Conservation (phyloP, 2,329 filamentous ascomycete genomes). For the Colletotrichum agaves region DNA sequence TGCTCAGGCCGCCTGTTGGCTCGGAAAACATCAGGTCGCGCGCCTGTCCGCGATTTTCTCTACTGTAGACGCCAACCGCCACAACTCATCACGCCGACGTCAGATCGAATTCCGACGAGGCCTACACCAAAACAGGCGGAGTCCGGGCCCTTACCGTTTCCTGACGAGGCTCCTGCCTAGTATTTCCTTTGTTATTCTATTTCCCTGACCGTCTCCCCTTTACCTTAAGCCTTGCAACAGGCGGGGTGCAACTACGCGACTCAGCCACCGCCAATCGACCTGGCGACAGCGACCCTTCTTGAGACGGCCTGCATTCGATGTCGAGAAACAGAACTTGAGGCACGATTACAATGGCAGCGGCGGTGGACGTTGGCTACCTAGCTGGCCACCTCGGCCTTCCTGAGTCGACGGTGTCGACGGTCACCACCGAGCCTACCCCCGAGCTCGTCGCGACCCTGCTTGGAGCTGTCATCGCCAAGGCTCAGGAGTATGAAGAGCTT, state of each 20-base stretch:
- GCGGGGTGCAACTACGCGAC: conserved; percentile 25
- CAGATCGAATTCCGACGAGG: background rate
- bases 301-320: conserved; percentile 13
- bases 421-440: conserved; percentile 75
- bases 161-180: background rate
- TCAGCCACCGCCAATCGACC: background rate
- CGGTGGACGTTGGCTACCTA: conserved; percentile 77
- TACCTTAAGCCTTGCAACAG: background rate
- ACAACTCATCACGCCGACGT: conserved; percentile 2
- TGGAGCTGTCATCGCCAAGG: conserved; percentile 78
- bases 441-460: conserved; percentile 83
- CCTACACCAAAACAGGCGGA: background rate
- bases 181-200: conserved; percentile 8
- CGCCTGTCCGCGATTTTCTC: conserved; percentile 20
- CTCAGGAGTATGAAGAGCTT: conserved; percentile 82
- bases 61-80: conserved; percentile 14
- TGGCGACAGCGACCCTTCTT: background rate
- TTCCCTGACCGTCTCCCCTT: background rate
- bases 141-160: background rate
- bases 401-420: conserved; percentile 68
- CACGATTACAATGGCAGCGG: conserved; percentile 52
- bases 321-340: conserved; percentile 20
- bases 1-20: conserved; percentile 21
- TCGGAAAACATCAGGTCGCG: conserved; percentile 31
- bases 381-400: conserved; percentile 77